Percentiles rank a stretch among this genome's conserved stretches.
Conservation (phyloP, 2,329 filamentous ascomycete genomes). For the Diaporthe citrichinensis region DNA sequence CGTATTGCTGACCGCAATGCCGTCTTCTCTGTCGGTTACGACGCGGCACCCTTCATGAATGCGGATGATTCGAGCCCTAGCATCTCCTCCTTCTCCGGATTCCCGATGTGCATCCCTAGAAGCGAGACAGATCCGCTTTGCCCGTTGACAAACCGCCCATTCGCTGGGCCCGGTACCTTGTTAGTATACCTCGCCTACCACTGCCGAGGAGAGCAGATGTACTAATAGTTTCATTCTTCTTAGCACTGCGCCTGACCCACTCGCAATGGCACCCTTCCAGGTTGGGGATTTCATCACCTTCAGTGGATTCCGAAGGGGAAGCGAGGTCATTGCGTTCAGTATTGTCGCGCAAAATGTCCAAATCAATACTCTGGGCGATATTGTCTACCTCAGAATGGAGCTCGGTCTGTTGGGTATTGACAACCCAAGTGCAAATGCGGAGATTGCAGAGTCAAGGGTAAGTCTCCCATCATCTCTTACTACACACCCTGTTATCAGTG, state of each 20-base stretch:
- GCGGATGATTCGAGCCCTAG: constrained; percentile 64
- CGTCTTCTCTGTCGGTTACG: constrained; percentile 57
- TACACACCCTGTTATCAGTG: neutral
- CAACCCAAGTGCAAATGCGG: constrained; percentile 52
- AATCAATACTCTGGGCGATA: constrained; percentile 50
- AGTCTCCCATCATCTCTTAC: neutral
- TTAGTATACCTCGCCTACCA: constrained; percentile 39
- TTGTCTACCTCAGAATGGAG: constrained; percentile 55
- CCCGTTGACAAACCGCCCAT: constrained; percentile 52
- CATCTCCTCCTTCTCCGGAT: constrained; percentile 63
- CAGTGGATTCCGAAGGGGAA: constrained; percentile 49
- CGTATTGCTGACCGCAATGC: constrained; percentile 62
- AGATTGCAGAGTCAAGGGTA: constrained; percentile 52
- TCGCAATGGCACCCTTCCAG: constrained; percentile 55
- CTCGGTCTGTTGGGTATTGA: constrained; percentile 53
- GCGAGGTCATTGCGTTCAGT: constrained; percentile 53
- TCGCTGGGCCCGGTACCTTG: constrained; percentile 52
- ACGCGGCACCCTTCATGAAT: constrained; percentile 57
- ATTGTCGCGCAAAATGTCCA: constrained; percentile 55
- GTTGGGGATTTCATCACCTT: constrained; percentile 55
- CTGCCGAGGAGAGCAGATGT: too few species aligned
- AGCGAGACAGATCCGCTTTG: constrained; percentile 54
- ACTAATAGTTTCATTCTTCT: neutral
- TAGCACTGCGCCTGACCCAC: constrained; percentile 52
- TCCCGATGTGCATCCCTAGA: constrained; percentile 66